Evolutionary conservation across 1,139 yeast genomes (phyloP), one percentile per base, ranked within the genome.

Genomic region (Hyphopichia fennica): DNA sequence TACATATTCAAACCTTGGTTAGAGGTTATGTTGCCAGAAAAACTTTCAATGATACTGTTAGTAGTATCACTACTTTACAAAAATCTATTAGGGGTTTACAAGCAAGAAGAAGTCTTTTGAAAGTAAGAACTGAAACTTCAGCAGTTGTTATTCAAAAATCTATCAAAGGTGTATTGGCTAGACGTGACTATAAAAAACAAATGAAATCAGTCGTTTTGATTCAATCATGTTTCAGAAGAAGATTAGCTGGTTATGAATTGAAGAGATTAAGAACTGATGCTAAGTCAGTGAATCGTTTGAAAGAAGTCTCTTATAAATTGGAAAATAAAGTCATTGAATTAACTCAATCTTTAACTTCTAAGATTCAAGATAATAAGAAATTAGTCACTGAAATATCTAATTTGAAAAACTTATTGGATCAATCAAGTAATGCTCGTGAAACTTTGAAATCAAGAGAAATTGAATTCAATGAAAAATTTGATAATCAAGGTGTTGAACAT

Each of bases 291-390:
- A 85, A 84, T 60, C 95, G 86, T 58, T 78, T 88, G 72, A 82
- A 88, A 65, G 96, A 93, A 62, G 96, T 89, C 33, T 89, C 95
- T 56, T 93, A 89, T 67, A 83, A 87, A 61, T 78, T 93, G 57
- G 99, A 95, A 64, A 93, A 91, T 65, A 93, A 93, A 74, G 98
- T 95, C 19, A 90, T 93, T 50, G 96, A 91, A 63, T 79, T 95
- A 51, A 90, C 96, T 1, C 96, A 91, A 62, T 80, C 84, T 9
- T 74, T 91, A 51, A 82, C 96, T 1, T 66, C 83, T 22, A 86
- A 87, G 65, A 82, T 84, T 34, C 86, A 81, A 54, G 96, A 89
- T 54, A 91, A 90, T 65, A 86, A 84, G 68, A 77, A 76, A 46
- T 73, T 91, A 57, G 75, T 80, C 50, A 67, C 68, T 13, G 87